These are phyloP conservation scores for Tephrocybe sp. DNA, from an alignment of 768 basidiomycete species.

Conservation along the genomic window DNA sequence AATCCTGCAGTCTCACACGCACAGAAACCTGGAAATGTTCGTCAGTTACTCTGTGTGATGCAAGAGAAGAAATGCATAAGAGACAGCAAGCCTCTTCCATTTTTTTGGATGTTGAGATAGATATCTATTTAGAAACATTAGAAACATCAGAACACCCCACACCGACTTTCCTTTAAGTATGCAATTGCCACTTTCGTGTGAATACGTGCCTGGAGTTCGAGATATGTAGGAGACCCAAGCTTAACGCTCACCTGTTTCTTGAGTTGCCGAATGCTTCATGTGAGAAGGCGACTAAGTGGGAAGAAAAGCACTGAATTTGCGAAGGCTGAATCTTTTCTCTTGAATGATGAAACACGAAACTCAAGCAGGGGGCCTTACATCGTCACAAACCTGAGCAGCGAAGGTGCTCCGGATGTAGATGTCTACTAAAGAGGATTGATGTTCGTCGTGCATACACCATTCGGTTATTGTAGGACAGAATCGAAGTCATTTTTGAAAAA, in stretches of 20 bases:
- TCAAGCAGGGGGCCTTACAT: neutral
- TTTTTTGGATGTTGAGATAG: too few relatives aligned
- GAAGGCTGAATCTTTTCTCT: slow-evolving; percentile 34
- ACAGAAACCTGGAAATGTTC: too few relatives aligned
- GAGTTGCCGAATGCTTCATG: slow-evolving; percentile 25
- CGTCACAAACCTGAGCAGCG: neutral
- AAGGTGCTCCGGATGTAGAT: neutral
- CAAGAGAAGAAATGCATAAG: too few relatives aligned
- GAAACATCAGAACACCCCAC: slow-evolving; percentile 38
- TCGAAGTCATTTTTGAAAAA: neutral
- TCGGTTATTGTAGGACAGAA: neutral
- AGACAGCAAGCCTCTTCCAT: too few relatives aligned
- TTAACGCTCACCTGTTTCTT: slow-evolving; percentile 31
- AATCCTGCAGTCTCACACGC: too few relatives aligned
- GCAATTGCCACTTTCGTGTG: slow-evolving; percentile 32
- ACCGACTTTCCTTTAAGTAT: slow-evolving; percentile 25
- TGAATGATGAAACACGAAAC: neutral
- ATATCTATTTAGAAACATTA: slow-evolving; percentile 34
- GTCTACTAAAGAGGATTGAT: neutral
- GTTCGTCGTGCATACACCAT: neutral
- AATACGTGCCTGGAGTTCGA: slow-evolving; percentile 34
- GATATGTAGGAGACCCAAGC: slow-evolving; percentile 42
- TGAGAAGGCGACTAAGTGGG: neutral
- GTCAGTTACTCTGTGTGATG: too few relatives aligned
- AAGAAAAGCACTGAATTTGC: slow-evolving; percentile 39